Percentiles rank a stretch among this genome's conserved stretches.
Evolutionary conservation across 2,329 filamentous ascomycete genomes (phyloP).

Genomic region (Aspergillus ibericus): DNA sequence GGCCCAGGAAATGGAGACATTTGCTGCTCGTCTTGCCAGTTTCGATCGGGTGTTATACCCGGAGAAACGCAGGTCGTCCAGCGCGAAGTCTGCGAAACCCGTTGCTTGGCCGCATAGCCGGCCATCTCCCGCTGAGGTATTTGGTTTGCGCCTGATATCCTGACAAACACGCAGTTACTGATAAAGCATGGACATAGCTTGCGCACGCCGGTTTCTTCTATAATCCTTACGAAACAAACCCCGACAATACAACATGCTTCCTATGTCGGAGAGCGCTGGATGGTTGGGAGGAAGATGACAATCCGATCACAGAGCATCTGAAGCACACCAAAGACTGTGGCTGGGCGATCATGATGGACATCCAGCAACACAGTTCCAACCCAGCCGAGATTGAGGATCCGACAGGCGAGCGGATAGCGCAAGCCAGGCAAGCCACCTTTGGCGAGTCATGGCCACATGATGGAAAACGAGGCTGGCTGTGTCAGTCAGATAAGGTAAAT

Average conservation of each 20-base stretch:
- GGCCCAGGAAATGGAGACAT: constrained; percentile 56
- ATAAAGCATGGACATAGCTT: constrained; percentile 56
- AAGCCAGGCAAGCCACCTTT: constrained; percentile 82
- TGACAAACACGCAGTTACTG: neutral
- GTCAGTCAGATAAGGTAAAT: constrained; percentile 79
- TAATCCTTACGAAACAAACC: constrained; percentile 69
- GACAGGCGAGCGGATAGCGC: constrained; percentile 66
- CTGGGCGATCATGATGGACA: constrained; percentile 76
- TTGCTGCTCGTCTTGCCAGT: constrained; percentile 74
- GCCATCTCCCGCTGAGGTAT: constrained; percentile 65
- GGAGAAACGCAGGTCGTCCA: constrained; percentile 70
- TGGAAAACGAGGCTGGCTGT: constrained; percentile 80
- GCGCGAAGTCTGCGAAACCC: constrained; percentile 57
- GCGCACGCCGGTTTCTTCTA: constrained; percentile 91
- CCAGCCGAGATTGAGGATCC: constrained; percentile 68
- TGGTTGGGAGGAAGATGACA: constrained; percentile 87
- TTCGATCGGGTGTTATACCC: constrained; percentile 66
- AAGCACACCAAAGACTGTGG: constrained; percentile 80
- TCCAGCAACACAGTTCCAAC: constrained; percentile 45
- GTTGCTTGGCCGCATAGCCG: constrained; percentile 75
- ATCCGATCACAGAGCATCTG: constrained; percentile 80
- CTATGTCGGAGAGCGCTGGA: constrained; percentile 80
- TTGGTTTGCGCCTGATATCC: constrained; percentile 12
- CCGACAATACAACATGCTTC: constrained; percentile 89
- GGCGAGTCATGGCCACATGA: constrained; percentile 87